These are phyloP conservation scores for Aspergillus bertholletiae DNA, from an alignment of 495 filamentous ascomycete genomes.

Conservation along the genomic window DNA sequence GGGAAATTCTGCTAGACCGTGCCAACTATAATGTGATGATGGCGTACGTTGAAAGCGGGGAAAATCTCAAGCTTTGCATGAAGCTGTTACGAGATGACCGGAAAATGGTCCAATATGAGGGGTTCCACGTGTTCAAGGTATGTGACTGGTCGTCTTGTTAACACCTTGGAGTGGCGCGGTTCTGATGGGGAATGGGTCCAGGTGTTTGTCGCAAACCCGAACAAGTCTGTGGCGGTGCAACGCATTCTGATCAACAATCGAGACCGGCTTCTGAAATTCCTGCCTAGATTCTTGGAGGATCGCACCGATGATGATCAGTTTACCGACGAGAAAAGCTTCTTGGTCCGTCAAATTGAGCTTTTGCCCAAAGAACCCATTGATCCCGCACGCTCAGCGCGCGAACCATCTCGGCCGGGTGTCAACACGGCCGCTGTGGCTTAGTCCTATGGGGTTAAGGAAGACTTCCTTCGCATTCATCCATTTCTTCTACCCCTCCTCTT, in stretches of 20 bases:
- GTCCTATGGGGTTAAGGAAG: background rate
- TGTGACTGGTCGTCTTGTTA: slow-evolving; percentile 10
- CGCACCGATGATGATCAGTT: slow-evolving; percentile 98
- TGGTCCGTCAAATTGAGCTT: slow-evolving; percentile 89
- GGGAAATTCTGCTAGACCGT: slow-evolving; percentile 89
- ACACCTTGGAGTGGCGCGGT: background rate
- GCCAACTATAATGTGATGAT: slow-evolving; percentile 99
- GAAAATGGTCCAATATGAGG: slow-evolving; percentile 99
- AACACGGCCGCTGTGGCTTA: slow-evolving; percentile 35
- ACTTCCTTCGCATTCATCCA: slow-evolving; percentile 4
- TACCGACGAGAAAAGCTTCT: slow-evolving; percentile 92
- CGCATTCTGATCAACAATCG: slow-evolving; percentile 95
- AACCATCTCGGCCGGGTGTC: slow-evolving; percentile 28
- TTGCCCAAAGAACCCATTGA: slow-evolving; percentile 67
- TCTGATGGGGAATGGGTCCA: slow-evolving; percentile 29
- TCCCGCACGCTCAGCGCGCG: slow-evolving; percentile 28
- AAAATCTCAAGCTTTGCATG: slow-evolving; percentile 97
- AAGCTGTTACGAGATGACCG: slow-evolving; percentile 90
- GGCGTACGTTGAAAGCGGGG: slow-evolving; percentile 87
- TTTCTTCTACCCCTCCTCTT: slow-evolving; percentile 8
- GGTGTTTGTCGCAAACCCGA: slow-evolving; percentile 97
- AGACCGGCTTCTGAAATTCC: slow-evolving; percentile 80
- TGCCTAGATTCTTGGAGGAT: slow-evolving; percentile 90
- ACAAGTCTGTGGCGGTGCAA: slow-evolving; percentile 91
- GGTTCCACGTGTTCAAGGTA: slow-evolving; percentile 98